Conservation (phyloP, 139 green algal species). For the Deuterostichococcus epilithicus region DNA sequence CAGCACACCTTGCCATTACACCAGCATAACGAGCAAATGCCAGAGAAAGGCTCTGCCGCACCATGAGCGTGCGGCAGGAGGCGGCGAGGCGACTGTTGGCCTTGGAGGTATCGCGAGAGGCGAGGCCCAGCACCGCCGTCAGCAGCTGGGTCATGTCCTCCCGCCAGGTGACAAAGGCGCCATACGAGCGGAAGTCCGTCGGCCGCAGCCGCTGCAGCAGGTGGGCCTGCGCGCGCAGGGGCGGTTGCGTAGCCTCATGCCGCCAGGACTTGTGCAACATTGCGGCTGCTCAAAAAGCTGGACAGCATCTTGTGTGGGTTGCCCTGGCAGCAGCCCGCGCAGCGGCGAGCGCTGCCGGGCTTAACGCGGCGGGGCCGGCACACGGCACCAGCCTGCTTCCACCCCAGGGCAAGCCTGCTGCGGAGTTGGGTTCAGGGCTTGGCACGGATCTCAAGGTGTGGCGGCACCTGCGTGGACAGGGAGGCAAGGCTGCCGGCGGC, state of each 20-base stretch:
- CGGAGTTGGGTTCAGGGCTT: no score
- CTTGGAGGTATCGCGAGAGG: constrained; percentile 20
- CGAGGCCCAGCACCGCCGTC: constrained; percentile 34
- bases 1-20: constrained; percentile 15
- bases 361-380: no score
- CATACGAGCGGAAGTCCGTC: constrained; percentile 39
- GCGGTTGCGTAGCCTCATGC: no score
- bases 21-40: background rate
- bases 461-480: background rate
- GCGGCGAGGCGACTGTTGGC: background rate
- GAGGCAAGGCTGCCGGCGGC: background rate
- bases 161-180: constrained; percentile 52
- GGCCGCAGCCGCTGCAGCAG: constrained; percentile 45
- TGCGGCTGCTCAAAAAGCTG: no score
- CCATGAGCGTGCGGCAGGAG: constrained; percentile 8
- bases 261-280: no score
- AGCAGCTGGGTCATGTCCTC: constrained; percentile 35
- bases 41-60: background rate
- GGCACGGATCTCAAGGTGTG: no score
- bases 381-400: no score
- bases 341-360: no score
- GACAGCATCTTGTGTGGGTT: no score
- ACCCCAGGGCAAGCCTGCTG: no score
- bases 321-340: no score
- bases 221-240: constrained; percentile 16